Conservation (phyloP, 2,329 filamentous ascomycete genomes). For the Thyridium curvatum region DNA sequence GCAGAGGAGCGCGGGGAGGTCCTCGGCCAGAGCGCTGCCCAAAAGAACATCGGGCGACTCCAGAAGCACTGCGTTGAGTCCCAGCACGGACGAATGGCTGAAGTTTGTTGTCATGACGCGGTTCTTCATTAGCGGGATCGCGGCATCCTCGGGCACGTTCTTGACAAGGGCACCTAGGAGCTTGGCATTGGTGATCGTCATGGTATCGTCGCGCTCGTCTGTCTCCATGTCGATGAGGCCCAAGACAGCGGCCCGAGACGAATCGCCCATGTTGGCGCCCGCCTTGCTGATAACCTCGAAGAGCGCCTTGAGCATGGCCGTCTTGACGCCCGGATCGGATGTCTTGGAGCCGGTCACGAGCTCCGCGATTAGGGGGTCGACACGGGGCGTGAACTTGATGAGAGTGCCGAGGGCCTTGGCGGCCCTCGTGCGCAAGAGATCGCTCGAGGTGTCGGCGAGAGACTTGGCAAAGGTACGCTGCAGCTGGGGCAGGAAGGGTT, state of each 20-base stretch:
- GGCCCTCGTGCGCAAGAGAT: conserved; percentile 77
- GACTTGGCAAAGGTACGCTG: conserved; percentile 97
- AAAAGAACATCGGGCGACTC: conserved; percentile 70
- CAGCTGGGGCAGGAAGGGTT: conserved; percentile 93
- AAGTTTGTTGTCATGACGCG: conserved; percentile 74
- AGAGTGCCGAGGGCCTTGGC: conserved; percentile 91
- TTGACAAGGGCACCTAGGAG: conserved; percentile 86
- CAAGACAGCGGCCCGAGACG: conserved; percentile 79
- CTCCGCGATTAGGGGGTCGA: conserved; percentile 89
- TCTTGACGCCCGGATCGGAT: conserved; percentile 76
- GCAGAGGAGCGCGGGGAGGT: conserved; percentile 70
- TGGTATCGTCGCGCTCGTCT: conserved; percentile 67
- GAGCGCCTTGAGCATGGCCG: conserved; percentile 93
- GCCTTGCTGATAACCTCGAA: conserved; percentile 97
- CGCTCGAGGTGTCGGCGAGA: conserved; percentile 86
- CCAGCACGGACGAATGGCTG: conserved; percentile 73
- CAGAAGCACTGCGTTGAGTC: conserved; percentile 80
- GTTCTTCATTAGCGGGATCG: conserved; percentile 53
- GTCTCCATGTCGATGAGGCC: conserved; percentile 80
- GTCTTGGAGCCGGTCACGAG: conserved; percentile 95
- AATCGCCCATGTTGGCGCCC: conserved; percentile 88
- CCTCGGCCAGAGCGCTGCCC: conserved; percentile 59
- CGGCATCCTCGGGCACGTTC: conserved; percentile 70
- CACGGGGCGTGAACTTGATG: conserved; percentile 90
- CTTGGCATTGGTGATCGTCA: conserved; percentile 85